Evolutionary conservation across 2,329 filamentous ascomycete genomes (phyloP).

Genomic region (Tolypocladium paradoxum): DNA sequence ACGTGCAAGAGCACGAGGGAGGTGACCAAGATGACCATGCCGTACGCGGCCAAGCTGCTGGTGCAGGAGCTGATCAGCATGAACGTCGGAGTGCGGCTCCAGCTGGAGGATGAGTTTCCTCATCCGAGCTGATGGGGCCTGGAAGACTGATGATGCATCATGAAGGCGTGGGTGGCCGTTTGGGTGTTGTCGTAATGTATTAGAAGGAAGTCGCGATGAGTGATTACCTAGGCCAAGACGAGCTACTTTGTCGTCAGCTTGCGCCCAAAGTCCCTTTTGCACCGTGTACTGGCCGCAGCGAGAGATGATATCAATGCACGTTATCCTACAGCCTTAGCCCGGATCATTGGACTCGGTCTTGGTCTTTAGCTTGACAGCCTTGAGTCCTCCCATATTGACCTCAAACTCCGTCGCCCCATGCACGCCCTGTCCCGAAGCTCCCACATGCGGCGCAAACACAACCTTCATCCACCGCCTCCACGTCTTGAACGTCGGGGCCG

Average conservation of each 20-base stretch:
- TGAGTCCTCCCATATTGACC: slow-evolving; percentile 57
- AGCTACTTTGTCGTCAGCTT: not conserved
- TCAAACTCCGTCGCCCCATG: slow-evolving; percentile 58
- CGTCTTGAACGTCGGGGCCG: slow-evolving; percentile 35
- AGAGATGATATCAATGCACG: too few species aligned
- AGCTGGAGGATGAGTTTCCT: slow-evolving; percentile 90
- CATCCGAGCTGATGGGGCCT: slow-evolving; percentile 31
- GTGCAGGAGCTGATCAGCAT: slow-evolving; percentile 96
- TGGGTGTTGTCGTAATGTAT: not conserved
- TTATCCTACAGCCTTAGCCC: not conserved
- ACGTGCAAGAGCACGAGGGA: slow-evolving; percentile 77
- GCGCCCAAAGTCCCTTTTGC: not conserved
- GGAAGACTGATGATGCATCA: not conserved
- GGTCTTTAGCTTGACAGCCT: slow-evolving; percentile 14
- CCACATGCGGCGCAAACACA: slow-evolving; percentile 74
- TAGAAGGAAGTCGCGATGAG: not conserved
- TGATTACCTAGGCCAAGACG: not conserved
- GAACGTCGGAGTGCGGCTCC: slow-evolving; percentile 91
- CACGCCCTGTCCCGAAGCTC: slow-evolving; percentile 36
- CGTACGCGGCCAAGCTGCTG: slow-evolving; percentile 91
- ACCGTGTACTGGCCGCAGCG: not conserved
- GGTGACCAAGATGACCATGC: slow-evolving; percentile 90
- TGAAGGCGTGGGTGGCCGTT: not conserved
- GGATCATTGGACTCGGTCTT: not conserved
- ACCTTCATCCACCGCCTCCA: slow-evolving; percentile 78